Conservation (phyloP, 192 early-diverging fungal species). For the Dispira simplex region DNA sequence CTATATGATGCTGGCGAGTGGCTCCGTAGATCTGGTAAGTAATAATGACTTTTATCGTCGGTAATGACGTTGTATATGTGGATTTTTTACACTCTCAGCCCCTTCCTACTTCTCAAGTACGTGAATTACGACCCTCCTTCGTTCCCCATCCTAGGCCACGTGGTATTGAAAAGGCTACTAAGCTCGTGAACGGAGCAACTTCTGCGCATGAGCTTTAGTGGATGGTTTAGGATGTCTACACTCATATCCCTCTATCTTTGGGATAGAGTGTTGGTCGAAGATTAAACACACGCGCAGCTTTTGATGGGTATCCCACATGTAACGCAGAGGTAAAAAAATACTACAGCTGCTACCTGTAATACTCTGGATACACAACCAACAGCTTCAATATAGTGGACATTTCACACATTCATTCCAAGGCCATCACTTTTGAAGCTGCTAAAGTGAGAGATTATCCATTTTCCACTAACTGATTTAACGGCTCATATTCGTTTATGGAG, state of each 20-base stretch:
- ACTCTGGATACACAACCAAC: no score
- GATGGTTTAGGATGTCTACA: no score
- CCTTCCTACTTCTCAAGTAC: not conserved
- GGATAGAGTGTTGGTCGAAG: not conserved
- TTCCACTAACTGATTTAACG: no score
- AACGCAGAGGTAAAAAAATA: not conserved
- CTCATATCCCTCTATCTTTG: not conserved
- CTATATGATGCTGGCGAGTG: slow-evolving; percentile 56
- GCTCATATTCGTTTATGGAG: no score
- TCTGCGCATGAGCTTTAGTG: not conserved
- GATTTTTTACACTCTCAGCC: not conserved
- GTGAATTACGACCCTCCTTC: not conserved
- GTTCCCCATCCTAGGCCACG: not conserved
- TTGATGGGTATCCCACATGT: no score
- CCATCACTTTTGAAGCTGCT: no score
- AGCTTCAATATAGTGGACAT: no score
- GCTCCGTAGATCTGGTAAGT: slow-evolving; percentile 49
- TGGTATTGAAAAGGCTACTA: not conserved
- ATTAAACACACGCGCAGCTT: not conserved
- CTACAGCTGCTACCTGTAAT: no score
- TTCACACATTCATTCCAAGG: no score
- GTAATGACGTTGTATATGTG: not conserved
- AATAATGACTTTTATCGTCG: not conserved
- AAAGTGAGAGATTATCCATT: no score
- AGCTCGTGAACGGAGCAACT: not conserved